phyloP scores from a whole-genome alignment of 805 yeast species.

The Candida peoriensis region DNA sequence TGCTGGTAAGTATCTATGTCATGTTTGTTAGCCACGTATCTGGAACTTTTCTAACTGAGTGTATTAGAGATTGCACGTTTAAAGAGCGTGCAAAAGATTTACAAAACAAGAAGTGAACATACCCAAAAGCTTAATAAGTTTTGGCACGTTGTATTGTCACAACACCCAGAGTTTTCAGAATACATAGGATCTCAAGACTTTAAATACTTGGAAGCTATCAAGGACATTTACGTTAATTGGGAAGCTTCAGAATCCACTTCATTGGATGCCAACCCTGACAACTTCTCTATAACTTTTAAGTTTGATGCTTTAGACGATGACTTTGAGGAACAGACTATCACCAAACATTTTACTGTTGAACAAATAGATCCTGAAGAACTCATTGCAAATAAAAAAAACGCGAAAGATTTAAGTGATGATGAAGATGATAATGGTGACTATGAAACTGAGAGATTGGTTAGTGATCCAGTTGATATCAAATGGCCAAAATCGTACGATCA shows the following conservation, averaged over 20 bases:
- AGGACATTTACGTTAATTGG: constrained; percentile 58
- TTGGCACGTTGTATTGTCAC: constrained; percentile 85
- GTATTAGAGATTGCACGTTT: constrained; percentile 41
- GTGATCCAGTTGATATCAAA: constrained; percentile 47
- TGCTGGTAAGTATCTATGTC: constrained; percentile 31
- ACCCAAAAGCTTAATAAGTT: constrained; percentile 60
- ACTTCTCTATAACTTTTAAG: constrained; percentile 55
- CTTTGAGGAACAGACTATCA: constrained; percentile 52
- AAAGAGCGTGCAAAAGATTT: constrained; percentile 50
- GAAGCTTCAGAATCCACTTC: constrained; percentile 27
- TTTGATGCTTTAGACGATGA: constrained; percentile 44
- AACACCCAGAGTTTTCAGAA: constrained; percentile 81
- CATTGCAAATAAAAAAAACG: constrained; percentile 14
- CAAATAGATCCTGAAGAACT: constrained; percentile 19
- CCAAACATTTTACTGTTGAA: constrained; percentile 50
- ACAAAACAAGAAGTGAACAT: constrained; percentile 48
- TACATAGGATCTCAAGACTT: constrained; percentile 72
- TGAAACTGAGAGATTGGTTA: constrained; percentile 51
- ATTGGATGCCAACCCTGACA: constrained; percentile 38
- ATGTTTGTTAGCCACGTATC: too few relatives aligned
- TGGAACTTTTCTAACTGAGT: too few relatives aligned
- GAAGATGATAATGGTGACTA: constrained; percentile 38
- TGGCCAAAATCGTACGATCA: constrained; percentile 68
- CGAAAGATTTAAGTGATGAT: constrained; percentile 16
- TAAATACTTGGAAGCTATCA: constrained; percentile 63